Base-by-base conservation (phyloP, 192 early-diverging fungal genomes). In the Coemansia reversa region DNA sequence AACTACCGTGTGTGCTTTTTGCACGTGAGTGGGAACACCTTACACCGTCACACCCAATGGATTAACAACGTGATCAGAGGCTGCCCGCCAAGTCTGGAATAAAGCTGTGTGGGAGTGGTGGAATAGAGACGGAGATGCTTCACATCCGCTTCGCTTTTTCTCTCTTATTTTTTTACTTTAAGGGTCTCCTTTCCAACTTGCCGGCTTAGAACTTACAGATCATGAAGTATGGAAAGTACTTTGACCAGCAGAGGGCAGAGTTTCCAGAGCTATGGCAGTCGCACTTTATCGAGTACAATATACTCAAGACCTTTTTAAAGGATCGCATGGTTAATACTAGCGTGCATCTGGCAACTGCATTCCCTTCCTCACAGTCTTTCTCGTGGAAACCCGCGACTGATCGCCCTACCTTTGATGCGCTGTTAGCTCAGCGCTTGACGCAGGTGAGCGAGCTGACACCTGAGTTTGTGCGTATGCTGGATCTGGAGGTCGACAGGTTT, bases 221-320 rank as follows among this genome's bases (percentile, higher is more conserved):
- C 19, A 91, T 91, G 90, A 91, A 91, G 74, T 91, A 87, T 81
- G 90, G 89, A 35, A 84, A 82, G 48, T 89, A 89, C 67, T 79
- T 90, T 35, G 68, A 79, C 30, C 88, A 88, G 74, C 82, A 87
- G 50, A 86, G 84, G 58, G 57, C 52, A n/a, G 83, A 83, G 58
- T 77, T 93, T 19, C 89, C 91, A 0, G 69, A 54, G 42, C 77
- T 84, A 7, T 93, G 90, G 89, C 83, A 85, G 51, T 61, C 67
- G 5, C 70, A 86, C 60, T 92, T 87, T 79, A 76, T 94, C 65
- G 86, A 89, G 69, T 94, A 94, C 71, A 82, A 79, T 16, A 66
- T 54, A 52, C 83, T 92, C 35, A 93, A 92, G 67, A 16, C 35
- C 35, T 87, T 84, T 50, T 82, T 92, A 66, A 91, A 92, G 71